Evolutionary conservation across 805 yeast genomes (phyloP).

Genomic region (Schizosaccharomyces cryophilus): DNA sequence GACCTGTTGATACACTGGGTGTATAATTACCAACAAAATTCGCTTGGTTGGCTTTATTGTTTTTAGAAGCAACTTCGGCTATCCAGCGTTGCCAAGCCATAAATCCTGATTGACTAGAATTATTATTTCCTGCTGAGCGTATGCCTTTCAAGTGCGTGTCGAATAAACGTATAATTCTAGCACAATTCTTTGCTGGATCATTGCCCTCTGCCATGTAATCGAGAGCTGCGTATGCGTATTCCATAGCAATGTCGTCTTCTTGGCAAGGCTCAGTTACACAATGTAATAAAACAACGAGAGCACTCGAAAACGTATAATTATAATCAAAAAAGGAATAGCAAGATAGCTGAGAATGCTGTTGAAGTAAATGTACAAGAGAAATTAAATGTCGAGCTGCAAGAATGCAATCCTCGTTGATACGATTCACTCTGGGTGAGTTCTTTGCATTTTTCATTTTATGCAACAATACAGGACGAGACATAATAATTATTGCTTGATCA

Average conservation of each 20-base stretch:
- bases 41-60: background rate
- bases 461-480: background rate
- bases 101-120: background rate
- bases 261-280: background rate
- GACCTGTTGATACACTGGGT: too few species aligned
- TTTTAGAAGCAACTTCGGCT: background rate
- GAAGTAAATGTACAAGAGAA: background rate
- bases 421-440: background rate
- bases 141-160: background rate
- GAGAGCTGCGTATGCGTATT: background rate
- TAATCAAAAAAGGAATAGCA: background rate
- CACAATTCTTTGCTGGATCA: background rate
- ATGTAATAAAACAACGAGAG: background rate
- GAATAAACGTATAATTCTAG: background rate
- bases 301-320: constrained; percentile 1
- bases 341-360: background rate
- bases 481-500: constrained; percentile 1
- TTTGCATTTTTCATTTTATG: constrained; percentile 1
- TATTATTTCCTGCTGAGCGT: background rate
- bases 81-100: constrained; percentile 1
- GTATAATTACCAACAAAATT: too few species aligned
- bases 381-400: background rate
- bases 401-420: background rate
- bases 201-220: constrained; percentile 1
- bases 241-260: background rate